Percentiles rank a stretch among this genome's conserved stretches.
Conservation (phyloP, 2,329 filamentous ascomycete species). For the Leptoxyphium fumago region DNA sequence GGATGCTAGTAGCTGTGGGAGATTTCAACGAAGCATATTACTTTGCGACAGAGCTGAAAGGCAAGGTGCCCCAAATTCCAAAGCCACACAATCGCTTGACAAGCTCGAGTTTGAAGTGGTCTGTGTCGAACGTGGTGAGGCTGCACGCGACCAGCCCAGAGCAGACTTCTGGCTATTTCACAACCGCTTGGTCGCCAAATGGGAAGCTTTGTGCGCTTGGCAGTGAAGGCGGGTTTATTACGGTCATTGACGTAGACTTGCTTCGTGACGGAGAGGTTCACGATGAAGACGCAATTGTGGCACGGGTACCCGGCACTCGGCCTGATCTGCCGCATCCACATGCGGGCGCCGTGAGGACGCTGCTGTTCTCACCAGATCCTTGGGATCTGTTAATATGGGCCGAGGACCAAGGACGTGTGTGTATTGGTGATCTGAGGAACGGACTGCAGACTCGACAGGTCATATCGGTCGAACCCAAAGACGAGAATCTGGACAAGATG, state of each 20-base stretch:
- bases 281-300: constrained; percentile 51
- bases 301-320: constrained; percentile 63
- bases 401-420: constrained; percentile 67
- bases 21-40: constrained; percentile 81
- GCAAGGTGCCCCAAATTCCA: constrained; percentile 18
- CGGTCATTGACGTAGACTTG: constrained; percentile 49
- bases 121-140: constrained; percentile 24
- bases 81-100: constrained; percentile 24
- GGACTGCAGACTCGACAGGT: constrained; percentile 55
- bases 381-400: constrained; percentile 90
- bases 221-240: constrained; percentile 68
- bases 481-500: constrained; percentile 38
- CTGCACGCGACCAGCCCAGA: constrained; percentile 26
- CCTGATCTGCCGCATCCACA: constrained; percentile 38
- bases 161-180: constrained; percentile 49
- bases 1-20: constrained; percentile 65
- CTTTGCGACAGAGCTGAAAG: constrained; percentile 41
- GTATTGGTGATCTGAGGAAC: constrained; percentile 56
- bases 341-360: constrained; percentile 69
- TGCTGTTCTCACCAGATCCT: constrained; percentile 81
- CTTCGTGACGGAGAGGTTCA: constrained; percentile 22
- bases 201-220: constrained; percentile 60
- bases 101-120: constrained; percentile 24
- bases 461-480: constrained; percentile 46
- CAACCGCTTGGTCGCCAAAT: constrained; percentile 60